phyloP scores from a whole-genome alignment of 2,329 filamentous ascomycete genomes.

The Ciborinia camelliae region DNA sequence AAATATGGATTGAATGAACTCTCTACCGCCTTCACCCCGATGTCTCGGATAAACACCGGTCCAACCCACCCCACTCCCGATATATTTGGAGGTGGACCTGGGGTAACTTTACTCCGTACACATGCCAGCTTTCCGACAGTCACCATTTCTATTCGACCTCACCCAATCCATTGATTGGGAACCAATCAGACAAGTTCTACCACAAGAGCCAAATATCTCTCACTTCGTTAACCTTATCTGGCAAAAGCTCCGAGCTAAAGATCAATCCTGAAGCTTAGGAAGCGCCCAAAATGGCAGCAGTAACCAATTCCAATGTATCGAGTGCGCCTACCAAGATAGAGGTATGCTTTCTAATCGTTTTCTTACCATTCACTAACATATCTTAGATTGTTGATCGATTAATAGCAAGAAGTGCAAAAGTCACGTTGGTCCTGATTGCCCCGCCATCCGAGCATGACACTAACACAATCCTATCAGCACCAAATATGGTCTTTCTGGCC shows the following conservation, averaged over 20 bases:
- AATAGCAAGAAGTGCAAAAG: conserved; percentile 8
- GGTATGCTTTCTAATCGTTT: background rate
- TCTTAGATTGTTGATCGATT: conserved; percentile 4
- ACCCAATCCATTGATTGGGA: background rate
- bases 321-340: conserved; percentile 15
- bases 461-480: conserved; percentile 24
- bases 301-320: conserved; percentile 19
- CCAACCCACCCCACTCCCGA: background rate
- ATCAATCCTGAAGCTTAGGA: background rate
- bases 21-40: no score
- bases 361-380: background rate
- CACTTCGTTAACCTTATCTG: background rate
- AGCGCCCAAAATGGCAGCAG: conserved; percentile 17
- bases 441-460: background rate
- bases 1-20: no score
- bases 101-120: background rate
- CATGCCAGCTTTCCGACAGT: background rate
- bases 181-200: background rate
- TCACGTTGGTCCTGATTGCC: background rate
- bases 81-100: background rate
- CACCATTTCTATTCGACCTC: background rate
- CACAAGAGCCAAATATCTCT: background rate
- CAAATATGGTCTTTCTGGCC: conserved; percentile 24
- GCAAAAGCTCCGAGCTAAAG: background rate
- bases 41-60: conserved; percentile 9